Base-by-base conservation (phyloP, 2,329 filamentous ascomycete species). In the Hirsutella minnesotensis region DNA sequence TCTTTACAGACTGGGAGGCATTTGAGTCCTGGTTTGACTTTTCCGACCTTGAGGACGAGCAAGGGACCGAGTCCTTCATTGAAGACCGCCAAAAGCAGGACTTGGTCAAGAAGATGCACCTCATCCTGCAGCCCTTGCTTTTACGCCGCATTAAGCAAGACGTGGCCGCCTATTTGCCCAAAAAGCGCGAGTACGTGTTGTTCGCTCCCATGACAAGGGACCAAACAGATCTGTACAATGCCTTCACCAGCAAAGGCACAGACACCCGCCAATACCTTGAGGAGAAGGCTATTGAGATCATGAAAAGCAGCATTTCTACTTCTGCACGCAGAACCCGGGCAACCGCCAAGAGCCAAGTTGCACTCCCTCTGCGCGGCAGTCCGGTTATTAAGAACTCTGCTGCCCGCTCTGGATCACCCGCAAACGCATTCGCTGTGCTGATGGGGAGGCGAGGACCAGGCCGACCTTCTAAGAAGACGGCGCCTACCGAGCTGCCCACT, bases 1-100 rank as follows among this genome's bases (percentile, higher is more conserved):
- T 95, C 27, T 98, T 98, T 53, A 87, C 89, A 38, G 86, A 95
- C 53, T 81, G 94, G 60, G 86, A 94, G 38, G 87, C 86, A 0
- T 98, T 98, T 45, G 86, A 95, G 56, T 80, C 80, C 2, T 96
- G 90, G 89, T 98, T 98, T 48, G 90, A 98, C 59, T 98, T 98
- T 53, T 92, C 86, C 0, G 89, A 88, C 8, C 71, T 98, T 1
- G 79, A 94, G 43, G 86, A 96, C 46, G 86, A 89, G 50, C 73
- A 83, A 30, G 81, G 79, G 0, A 83, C 87, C 1, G 79, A 86
- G 40, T 78, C 89, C 37, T 83, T 94, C 41, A 73, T 94, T 7
- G 81, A 82, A 3, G 84, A 94, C 53, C 78, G 85, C 42, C 77
- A 82, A 49, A 69, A 69, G 31, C 64, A 68, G 31, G 64, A 67